Conservation (phyloP, 495 filamentous ascomycete genomes). For the Sordaria brevicollis region DNA sequence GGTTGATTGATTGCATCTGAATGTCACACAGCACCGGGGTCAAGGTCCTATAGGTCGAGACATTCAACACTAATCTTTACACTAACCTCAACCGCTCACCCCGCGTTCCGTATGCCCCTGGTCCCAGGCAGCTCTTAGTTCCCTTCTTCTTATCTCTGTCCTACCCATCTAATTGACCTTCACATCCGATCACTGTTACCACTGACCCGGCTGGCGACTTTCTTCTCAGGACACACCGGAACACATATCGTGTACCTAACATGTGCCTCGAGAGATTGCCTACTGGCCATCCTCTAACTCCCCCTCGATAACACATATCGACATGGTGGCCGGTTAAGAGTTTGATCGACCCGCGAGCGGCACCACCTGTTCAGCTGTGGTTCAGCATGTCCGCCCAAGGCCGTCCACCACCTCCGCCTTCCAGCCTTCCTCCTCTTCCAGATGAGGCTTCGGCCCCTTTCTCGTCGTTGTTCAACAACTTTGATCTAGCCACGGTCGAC, state of each 20-base stretch:
- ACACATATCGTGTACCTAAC: not conserved
- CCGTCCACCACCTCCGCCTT: slow-evolving; percentile 9
- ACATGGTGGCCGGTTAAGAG: slow-evolving; percentile 20
- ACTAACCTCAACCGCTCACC: not conserved
- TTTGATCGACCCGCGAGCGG: slow-evolving; percentile 19
- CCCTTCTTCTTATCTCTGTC: not conserved
- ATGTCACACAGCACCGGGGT: not conserved
- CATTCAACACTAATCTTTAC: not conserved
- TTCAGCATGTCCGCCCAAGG: slow-evolving; percentile 22
- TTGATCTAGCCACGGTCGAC: slow-evolving; percentile 20
- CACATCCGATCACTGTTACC: not conserved
- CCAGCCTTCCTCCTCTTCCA: slow-evolving; percentile 17
- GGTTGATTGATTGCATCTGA: not conserved
- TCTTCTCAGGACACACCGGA: not conserved
- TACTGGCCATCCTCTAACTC: not conserved
- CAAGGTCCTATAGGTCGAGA: not conserved
- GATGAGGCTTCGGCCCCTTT: slow-evolving; percentile 18
- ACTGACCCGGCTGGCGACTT: not conserved
- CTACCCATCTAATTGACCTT: not conserved
- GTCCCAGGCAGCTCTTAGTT: not conserved
- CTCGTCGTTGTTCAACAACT: slow-evolving; percentile 22
- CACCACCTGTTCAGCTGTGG: slow-evolving; percentile 7
- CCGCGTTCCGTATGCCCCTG: not conserved
- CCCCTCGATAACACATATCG: slow-evolving; percentile 1
- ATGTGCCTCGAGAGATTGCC: not conserved